These are phyloP conservation scores for Quercus wislizeni DNA, from an alignment of 306 rosid species.

Conservation along the genomic window DNA sequence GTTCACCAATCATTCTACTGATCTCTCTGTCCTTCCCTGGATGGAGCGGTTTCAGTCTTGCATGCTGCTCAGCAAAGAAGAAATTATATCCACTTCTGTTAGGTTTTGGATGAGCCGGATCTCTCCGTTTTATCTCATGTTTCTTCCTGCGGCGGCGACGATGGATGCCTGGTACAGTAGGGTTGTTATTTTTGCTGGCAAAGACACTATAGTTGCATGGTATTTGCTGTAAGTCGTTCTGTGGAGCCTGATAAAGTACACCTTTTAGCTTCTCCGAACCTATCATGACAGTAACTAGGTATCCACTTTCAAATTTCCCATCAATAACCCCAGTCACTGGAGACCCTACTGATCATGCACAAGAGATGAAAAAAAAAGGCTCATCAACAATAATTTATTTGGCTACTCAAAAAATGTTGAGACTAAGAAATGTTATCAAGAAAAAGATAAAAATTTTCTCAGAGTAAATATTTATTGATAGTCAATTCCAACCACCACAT, in stretches of 20 bases:
- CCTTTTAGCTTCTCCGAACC: slow-evolving; percentile 83
- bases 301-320: slow-evolving; percentile 90
- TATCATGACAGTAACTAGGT: slow-evolving; percentile 72
- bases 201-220: slow-evolving; percentile 18
- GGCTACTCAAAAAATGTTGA: not conserved
- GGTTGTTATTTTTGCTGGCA: slow-evolving; percentile 24
- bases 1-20: slow-evolving; percentile 88
- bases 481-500: no score
- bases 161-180: slow-evolving; percentile 41
- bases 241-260: slow-evolving; percentile 67
- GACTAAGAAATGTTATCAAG: not conserved
- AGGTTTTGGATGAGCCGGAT: slow-evolving; percentile 90
- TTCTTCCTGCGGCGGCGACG: slow-evolving; percentile 86
- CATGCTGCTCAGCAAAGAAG: slow-evolving; percentile 94
- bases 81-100: slow-evolving; percentile 95
- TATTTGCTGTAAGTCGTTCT: slow-evolving; percentile 19
- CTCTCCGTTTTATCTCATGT: slow-evolving; percentile 77
- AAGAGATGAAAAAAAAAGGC: not conserved
- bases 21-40: slow-evolving; percentile 89
- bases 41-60: slow-evolving; percentile 70
- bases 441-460: not conserved
- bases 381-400: not conserved
- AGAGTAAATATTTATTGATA: not conserved
- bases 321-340: slow-evolving; percentile 74
- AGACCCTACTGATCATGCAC: slow-evolving; percentile 28